A percentile compares a stretch with the other conserved stretches of the same genome.
Conservation (phyloP, 2,329 filamentous ascomycete genomes). For the Cercospora berteroae region DNA sequence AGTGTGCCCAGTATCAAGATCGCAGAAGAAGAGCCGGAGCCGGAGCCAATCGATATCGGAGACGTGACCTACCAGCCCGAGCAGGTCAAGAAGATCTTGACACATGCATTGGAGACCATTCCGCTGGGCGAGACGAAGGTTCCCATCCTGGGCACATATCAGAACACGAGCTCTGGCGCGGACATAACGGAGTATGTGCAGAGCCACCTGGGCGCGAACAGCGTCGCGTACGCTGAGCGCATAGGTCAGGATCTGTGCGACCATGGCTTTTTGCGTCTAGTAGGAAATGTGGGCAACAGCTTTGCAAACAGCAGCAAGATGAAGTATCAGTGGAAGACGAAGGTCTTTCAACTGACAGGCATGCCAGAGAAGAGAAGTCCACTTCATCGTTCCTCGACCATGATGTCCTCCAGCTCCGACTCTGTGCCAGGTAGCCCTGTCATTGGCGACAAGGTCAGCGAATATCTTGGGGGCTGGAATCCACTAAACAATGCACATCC, state of each 20-base stretch:
- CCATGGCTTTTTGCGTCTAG: slow-evolving; percentile 80
- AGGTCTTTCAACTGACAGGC: slow-evolving; percentile 82
- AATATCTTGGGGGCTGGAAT: slow-evolving; percentile 91
- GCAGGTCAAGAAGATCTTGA: slow-evolving; percentile 84
- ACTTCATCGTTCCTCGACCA: slow-evolving; percentile 71
- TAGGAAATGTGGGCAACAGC: slow-evolving; percentile 90
- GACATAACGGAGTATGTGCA: slow-evolving; percentile 97
- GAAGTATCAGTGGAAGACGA: slow-evolving; percentile 96
- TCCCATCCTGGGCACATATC: slow-evolving; percentile 89
- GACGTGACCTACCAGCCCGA: slow-evolving; percentile 83
- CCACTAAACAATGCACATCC: slow-evolving; percentile 83
- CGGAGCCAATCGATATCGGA: slow-evolving; percentile 83
- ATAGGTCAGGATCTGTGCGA: slow-evolving; percentile 91
- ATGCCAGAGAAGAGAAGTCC: slow-evolving; percentile 78
- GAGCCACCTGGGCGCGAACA: slow-evolving; percentile 78
- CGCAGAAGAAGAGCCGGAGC: slow-evolving; percentile 64
- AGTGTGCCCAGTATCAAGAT: slow-evolving; percentile 85
- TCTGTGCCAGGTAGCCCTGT: slow-evolving; percentile 67
- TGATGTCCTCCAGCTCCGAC: slow-evolving; percentile 50
- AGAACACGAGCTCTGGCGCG: slow-evolving; percentile 85
- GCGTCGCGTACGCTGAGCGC: slow-evolving; percentile 84
- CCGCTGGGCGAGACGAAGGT: slow-evolving; percentile 90
- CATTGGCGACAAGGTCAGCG: slow-evolving; percentile 68
- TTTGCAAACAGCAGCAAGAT: slow-evolving; percentile 97
- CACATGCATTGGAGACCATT: slow-evolving; percentile 82